Evolutionary conservation across 257 asterid genomes (phyloP), one percentile per base, ranked within the genome.

Genomic region (Solanum chmielewskii): DNA sequence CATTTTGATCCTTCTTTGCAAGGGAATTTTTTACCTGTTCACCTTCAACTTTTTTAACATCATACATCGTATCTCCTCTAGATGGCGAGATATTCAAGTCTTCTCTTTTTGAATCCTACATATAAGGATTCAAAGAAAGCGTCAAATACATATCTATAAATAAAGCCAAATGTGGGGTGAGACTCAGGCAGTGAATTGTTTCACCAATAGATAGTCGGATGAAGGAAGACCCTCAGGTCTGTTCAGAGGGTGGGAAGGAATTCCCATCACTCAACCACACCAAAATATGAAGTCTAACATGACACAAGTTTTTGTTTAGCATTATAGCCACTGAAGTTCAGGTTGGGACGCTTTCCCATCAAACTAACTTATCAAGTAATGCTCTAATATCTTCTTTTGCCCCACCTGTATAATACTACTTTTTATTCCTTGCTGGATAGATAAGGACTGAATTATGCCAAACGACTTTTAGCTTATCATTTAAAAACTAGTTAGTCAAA

Each of bases 41-140:
- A n/a, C 45, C n/a, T 9, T 52, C 59, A 59, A 39, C 27, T 49
- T 86, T 83, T 86, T 84, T 89, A 45, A 73, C 68, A 35, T 35
- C 86, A 71, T 74, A 45, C 3, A 87, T 78, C 47, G 31, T 64
- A 84, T 66, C 85, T 71, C 71, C 66, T 59, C 73, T 85, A 29
- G 86, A 83, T 64, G 45, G 29, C 14, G 13, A 49, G 45, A 75
- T 42, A 59, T 89, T 49, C 68, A 83, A 31, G 20, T 27, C 23
- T 71, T 88, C 88, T 56, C 83, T 64, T 56, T 60, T 87, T 42
- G 69, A 87, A 89, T 88, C 90, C 92, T 90, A 85, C 64, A 75
- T 69, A 29, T 27, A 31, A 49, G 83, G 83, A 47, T 44, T 81
- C 69, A 31, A 81, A 81, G 82, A 39, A 37, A 11, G 45, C 18